A percentile compares a stretch with the other conserved stretches of the same genome.
Conservation (phyloP, 2,329 filamentous ascomycete genomes). For the Clarireedia monteithiana region DNA sequence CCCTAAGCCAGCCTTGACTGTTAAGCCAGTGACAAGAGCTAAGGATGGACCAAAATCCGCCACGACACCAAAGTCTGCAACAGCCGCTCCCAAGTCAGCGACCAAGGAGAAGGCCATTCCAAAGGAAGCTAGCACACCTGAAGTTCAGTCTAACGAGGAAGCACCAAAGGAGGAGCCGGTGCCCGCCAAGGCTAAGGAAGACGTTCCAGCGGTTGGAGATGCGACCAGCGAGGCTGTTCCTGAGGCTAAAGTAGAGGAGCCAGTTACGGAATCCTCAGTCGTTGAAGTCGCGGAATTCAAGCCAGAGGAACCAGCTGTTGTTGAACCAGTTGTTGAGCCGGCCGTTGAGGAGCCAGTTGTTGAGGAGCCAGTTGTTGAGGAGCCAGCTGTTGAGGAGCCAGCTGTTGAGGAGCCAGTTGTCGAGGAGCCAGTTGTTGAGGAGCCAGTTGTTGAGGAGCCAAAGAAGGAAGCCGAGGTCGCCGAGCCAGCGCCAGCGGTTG, state of each 20-base stretch:
- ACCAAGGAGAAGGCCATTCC: slow-evolving; percentile 11
- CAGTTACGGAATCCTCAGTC: too few relatives aligned
- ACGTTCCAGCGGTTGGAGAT: slow-evolving; percentile 14
- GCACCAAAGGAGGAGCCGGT: slow-evolving; percentile 13
- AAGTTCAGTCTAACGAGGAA: slow-evolving; percentile 12
- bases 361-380: background rate
- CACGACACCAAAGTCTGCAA: slow-evolving; percentile 7
- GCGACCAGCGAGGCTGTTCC: slow-evolving; percentile 9
- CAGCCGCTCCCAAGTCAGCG: slow-evolving; percentile 3
- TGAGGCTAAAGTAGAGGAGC: slow-evolving; percentile 1
- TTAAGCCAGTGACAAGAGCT: background rate
- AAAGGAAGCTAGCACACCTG: slow-evolving; percentile 10
- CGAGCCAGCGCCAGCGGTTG: background rate
- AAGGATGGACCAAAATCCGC: slow-evolving; percentile 6
- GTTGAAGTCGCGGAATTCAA: too few relatives aligned
- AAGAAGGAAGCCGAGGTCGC: background rate
- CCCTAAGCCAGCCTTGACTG: slow-evolving; percentile 3
- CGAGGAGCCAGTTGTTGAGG: background rate
- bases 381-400: background rate
- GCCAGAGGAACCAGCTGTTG: background rate
- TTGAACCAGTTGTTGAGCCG: background rate
- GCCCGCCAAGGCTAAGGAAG: slow-evolving; percentile 19
- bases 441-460: background rate
- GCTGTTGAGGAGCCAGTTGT: background rate
- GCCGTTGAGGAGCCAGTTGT: background rate